Evolutionary conservation across 2,329 filamentous ascomycete genomes (phyloP).

Genomic region (Curvularia sp.): DNA sequence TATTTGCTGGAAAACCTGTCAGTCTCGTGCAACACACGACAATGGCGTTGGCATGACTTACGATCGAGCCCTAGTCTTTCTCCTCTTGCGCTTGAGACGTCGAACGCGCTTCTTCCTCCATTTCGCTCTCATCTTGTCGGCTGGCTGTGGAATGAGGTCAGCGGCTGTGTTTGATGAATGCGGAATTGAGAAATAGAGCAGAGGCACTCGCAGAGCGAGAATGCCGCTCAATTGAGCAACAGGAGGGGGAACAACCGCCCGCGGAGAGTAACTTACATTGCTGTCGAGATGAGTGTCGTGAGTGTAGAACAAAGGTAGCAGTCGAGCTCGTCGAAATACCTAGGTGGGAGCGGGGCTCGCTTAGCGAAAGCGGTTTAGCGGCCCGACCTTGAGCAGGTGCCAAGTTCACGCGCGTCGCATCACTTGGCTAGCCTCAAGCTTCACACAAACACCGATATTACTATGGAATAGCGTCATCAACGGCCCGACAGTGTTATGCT

Average conservation of each 20-base stretch:
- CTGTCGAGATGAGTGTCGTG: conserved; percentile 54
- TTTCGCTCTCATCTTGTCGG: conserved; percentile 84
- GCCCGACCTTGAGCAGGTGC: conserved; percentile 6
- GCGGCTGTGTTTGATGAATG: conserved; percentile 26
- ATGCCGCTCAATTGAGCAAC: conserved; percentile 36
- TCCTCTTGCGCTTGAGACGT: conserved; percentile 99
- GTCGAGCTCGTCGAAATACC: conserved; percentile 25
- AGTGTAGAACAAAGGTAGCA: conserved; percentile 46
- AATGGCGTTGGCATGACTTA: conserved; percentile 61
- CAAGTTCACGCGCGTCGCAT: conserved; percentile 24
- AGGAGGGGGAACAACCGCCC: conserved; percentile 9
- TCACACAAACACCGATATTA: conserved; percentile 9
- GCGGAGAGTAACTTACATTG: conserved; percentile 46
- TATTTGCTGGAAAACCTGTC: conserved; percentile 52
- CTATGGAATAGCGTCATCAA: not conserved
- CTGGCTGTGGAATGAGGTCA: conserved; percentile 44
- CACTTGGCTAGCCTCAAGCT: conserved; percentile 7
- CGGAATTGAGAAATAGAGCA: conserved; percentile 16
- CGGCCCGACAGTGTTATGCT: conserved; percentile 1
- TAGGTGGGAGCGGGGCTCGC: conserved; percentile 37
- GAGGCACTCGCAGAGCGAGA: conserved; percentile 12
- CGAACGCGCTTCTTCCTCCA: conserved; percentile 99
- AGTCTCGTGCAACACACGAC: conserved; percentile 9
- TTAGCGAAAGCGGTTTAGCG: conserved; percentile 21
- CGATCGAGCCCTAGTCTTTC: conserved; percentile 99